Conservation (phyloP, 1,139 yeast genomes). For the Scheffersomyces lignicola region DNA sequence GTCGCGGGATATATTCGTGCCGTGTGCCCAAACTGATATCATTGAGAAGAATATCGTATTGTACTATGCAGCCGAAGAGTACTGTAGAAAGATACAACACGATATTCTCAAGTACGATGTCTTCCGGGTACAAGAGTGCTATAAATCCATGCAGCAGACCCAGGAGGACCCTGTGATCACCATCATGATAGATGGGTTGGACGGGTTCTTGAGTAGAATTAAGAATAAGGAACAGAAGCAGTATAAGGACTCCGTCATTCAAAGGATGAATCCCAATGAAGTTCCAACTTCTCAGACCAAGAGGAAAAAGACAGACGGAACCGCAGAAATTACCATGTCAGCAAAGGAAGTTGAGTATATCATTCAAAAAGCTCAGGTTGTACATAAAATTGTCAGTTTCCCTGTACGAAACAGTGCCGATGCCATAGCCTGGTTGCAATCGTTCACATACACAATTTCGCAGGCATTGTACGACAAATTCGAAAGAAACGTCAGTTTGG, state of each 20-base stretch:
- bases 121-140: constrained; percentile 1
- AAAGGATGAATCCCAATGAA: constrained; percentile 15
- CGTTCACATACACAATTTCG: constrained; percentile 58
- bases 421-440: constrained; percentile 51
- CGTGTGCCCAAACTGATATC: constrained; percentile 40
- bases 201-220: constrained; percentile 42
- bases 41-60: constrained; percentile 47
- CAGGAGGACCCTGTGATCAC: constrained; percentile 31
- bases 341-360: constrained; percentile 38
- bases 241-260: constrained; percentile 42
- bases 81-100: constrained; percentile 35
- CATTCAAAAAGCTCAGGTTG: constrained; percentile 29
- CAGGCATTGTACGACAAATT: constrained; percentile 53
- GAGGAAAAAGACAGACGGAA: constrained; percentile 12
- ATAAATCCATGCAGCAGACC: constrained; percentile 1
- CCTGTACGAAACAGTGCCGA: constrained; percentile 49
- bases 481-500: constrained; percentile 52
- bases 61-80: constrained; percentile 46
- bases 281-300: constrained; percentile 7
- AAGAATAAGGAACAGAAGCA: constrained; percentile 45
- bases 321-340: constrained; percentile 20
- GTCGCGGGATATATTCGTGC: constrained; percentile 52
- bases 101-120: constrained; percentile 16
- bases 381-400: constrained; percentile 44
- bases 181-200: constrained; percentile 49